Evolutionary conservation across 2,329 filamentous ascomycete species (phyloP), one percentile per base, ranked within the genome.

Genomic region (Epichloe coenophiala): DNA sequence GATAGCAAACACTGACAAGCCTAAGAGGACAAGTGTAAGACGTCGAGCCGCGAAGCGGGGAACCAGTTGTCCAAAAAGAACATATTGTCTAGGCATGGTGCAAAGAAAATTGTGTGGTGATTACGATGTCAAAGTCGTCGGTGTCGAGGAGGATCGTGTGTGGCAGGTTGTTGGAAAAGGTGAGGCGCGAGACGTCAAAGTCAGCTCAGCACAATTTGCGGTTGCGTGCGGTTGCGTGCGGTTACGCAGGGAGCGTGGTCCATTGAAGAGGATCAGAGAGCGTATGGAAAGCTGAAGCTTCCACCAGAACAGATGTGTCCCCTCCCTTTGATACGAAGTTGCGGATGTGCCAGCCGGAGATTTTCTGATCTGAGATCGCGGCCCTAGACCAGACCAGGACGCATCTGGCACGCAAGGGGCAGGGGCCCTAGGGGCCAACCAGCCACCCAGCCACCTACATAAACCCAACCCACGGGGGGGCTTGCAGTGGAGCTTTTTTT

Each of bases 1-100:
- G 51, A 81, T 58, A 52, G 75, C 76, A 56, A 80, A 75, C 39
- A 79, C 55, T 53, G 73, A 70, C 44, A 82, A 65, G 50, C 66
- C 61, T 51, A 72, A 65, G 40, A 82, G 66, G 21, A 81, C 65
- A 48, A 76, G 61, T 17, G 73, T 73, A 54, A 80, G 64, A 50
- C 75, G 76, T 45, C 76, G 74, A 21, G 77, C 68, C 43, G 69
- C 66, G 52, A 81, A 64, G 49, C 73, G 72, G 53, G 72, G 71
- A 55, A 79, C 59, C 15, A 71, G 70, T 48, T 72, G 68, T 48
- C 75, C 74, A 48, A 74, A 71, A 41, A 77, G 43, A 17, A 57
- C 52, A 40, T 59, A 55, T 52, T n/a, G n/a, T n/a, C 59, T 60
- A 17, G 59, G 60, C 65, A 70, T 65, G 40, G 49, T 56, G 53